phyloP scores from a whole-genome alignment of 1,139 yeast genomes.

The Geotrichum bryndzae region DNA sequence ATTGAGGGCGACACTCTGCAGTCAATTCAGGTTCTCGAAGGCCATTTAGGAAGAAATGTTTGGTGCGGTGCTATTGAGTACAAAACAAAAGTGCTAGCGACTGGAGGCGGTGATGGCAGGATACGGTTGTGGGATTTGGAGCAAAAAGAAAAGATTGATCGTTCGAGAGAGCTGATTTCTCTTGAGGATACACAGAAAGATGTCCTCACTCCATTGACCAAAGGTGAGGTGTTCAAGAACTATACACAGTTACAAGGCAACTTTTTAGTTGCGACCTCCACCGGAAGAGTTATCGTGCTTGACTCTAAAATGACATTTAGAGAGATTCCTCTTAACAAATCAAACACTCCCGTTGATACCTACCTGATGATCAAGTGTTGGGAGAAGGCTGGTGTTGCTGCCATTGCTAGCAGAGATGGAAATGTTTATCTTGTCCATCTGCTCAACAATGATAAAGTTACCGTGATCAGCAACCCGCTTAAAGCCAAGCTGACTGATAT shows the following conservation, averaged over 20 bases:
- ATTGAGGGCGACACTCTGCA: slow-evolving; percentile 34
- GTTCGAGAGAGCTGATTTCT: slow-evolving; percentile 35
- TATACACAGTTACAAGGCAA: slow-evolving; percentile 42
- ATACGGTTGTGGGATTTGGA: slow-evolving; percentile 55
- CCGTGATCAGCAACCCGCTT: slow-evolving; percentile 20
- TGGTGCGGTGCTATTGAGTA: slow-evolving; percentile 73
- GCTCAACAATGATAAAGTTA: slow-evolving; percentile 24
- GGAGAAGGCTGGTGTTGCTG: slow-evolving; percentile 37
- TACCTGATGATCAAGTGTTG: slow-evolving; percentile 51
- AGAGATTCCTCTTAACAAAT: slow-evolving; percentile 34
- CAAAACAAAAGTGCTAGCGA: slow-evolving; percentile 45
- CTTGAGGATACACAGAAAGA: slow-evolving; percentile 24
- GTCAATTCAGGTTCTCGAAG: slow-evolving; percentile 48
- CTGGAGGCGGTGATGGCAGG: slow-evolving; percentile 87
- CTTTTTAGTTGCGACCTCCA: slow-evolving; percentile 54
- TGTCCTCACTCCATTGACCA: slow-evolving; percentile 27
- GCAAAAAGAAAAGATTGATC: slow-evolving; percentile 27
- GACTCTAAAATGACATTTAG: slow-evolving; percentile 25
- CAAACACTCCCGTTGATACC: slow-evolving; percentile 38
- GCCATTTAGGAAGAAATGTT: slow-evolving; percentile 78
- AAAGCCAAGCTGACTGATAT: slow-evolving; percentile 52
- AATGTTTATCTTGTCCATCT: slow-evolving; percentile 45
- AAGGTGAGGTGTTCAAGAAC: slow-evolving; percentile 59
- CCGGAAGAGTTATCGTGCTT: slow-evolving; percentile 44
- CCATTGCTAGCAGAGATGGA: slow-evolving; percentile 52